These are phyloP conservation scores for Eucalyptus tenuipes DNA, from an alignment of 345 rosid species.

Conservation along the genomic window DNA sequence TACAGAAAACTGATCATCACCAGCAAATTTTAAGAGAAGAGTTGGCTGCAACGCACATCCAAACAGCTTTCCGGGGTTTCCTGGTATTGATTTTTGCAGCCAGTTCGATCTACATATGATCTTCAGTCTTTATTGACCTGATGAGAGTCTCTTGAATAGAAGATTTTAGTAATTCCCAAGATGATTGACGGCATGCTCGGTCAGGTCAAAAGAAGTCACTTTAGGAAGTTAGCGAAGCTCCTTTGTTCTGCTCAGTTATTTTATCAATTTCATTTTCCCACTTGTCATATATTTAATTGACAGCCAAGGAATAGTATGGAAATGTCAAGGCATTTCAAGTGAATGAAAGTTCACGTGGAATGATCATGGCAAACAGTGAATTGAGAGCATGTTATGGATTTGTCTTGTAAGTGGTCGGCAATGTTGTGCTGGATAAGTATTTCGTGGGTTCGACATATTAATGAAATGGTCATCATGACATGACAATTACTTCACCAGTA, in stretches of 20 bases:
- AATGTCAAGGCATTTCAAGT: neutral
- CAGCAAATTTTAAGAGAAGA: conserved; percentile 38
- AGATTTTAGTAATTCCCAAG: neutral
- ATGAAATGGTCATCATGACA: neutral
- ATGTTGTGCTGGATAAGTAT: neutral
- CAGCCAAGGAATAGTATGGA: neutral
- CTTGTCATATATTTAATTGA: neutral
- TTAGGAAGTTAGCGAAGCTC: neutral
- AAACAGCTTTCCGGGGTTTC: conserved; percentile 90
- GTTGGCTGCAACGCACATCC: conserved; percentile 73
- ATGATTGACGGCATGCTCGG: neutral
- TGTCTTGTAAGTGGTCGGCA: neutral
- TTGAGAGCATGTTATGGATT: neutral
- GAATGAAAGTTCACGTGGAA: neutral
- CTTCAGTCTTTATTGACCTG: neutral
- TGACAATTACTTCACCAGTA: neutral
- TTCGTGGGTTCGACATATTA: neutral
- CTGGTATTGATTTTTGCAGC: conserved; percentile 35
- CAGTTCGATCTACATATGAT: neutral
- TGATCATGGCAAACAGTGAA: neutral
- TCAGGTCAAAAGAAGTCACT: neutral
- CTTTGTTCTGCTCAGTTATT: neutral
- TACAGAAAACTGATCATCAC: conserved; percentile 19
- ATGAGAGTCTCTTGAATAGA: neutral
- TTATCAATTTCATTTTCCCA: neutral